Evolutionary conservation across 768 basidiomycete species (phyloP), one percentile per base, ranked within the genome.

Genomic region (Russula earlei): DNA sequence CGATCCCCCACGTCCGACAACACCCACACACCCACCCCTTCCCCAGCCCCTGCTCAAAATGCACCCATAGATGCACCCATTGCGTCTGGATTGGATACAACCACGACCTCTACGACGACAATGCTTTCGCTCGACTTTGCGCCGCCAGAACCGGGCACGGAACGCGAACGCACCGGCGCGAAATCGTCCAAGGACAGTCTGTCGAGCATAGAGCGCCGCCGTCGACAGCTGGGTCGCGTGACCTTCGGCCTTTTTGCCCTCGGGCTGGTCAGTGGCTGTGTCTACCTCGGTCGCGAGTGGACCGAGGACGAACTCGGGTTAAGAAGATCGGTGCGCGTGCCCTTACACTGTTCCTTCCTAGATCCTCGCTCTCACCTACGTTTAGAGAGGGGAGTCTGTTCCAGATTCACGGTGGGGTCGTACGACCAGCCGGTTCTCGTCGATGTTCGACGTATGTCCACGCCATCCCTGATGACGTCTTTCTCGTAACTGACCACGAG

Each of bases 211-310:
- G 95, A 96, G 70, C 76, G 79, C 62, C 77, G 77, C 64, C 76
- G 90, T 57, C 72, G 78, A 59, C 70, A 76, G 58, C 68, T 83
- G 63, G 76, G 79, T 5, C 72, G 85, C 34, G 63, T 82, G 1
- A 75, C 80, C 19, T 65, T 87, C 42, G 80, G 68, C 0, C 42
- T 83, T 33, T 66, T 88, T 7, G 71, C 75, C 4, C 65, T 83
- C 11, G 88, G 78, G 4, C 68, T 85, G 4, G 77, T 78, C 3
- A 77, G 71, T 14, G 79, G 80, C 40, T 74, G 76, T 1, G 74
- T 82, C 46, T 84, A 84, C 56, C 75, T 90, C 65, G 91, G 91
- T 0, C 75, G 85, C 44, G 85, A 87, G 42, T 94, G 88, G 87
- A 81, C 83, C 15, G 77, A 74, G 54, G 81, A 82, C 3, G 87